These are phyloP conservation scores for Myxozyma melibiosi DNA, from an alignment of 805 yeast species.

Conservation along the genomic window DNA sequence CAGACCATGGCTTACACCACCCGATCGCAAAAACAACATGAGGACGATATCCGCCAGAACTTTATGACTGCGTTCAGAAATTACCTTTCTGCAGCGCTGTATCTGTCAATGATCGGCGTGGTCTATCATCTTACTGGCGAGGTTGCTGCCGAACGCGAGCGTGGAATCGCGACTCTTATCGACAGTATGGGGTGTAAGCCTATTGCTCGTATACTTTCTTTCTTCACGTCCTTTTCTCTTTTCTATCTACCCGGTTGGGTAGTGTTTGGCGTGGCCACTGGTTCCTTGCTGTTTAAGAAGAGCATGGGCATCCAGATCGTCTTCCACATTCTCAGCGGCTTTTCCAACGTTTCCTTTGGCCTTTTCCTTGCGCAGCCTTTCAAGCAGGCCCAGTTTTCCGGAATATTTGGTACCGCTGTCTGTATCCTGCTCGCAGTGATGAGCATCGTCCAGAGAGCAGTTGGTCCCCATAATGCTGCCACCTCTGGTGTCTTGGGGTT, in stretches of 20 bases:
- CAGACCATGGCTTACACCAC: constrained; percentile 38
- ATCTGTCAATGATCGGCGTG: constrained; percentile 43
- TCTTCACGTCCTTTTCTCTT: constrained; percentile 36
- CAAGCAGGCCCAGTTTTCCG: constrained; percentile 39
- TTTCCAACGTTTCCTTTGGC: constrained; percentile 39
- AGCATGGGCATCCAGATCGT: constrained; percentile 37
- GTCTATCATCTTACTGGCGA: constrained; percentile 42
- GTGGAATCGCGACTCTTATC: constrained; percentile 40
- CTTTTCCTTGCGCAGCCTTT: constrained; percentile 40
- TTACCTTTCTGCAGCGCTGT: constrained; percentile 42
- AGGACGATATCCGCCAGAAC: constrained; percentile 33
- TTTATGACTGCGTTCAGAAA: constrained; percentile 38
- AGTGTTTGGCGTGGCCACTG: constrained; percentile 36
- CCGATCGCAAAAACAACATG: constrained; percentile 30
- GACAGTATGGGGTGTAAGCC: constrained; percentile 41
- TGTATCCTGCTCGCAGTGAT: constrained; percentile 40
- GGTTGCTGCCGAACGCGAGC: constrained; percentile 41
- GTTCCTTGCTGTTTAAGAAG: constrained; percentile 32
- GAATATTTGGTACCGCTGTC: constrained; percentile 40
- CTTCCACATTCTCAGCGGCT: constrained; percentile 40
- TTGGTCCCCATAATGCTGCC: constrained; percentile 27
- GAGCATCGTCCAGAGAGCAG: constrained; percentile 36
- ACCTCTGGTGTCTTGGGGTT: constrained; percentile 38
- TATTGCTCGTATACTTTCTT: constrained; percentile 37
- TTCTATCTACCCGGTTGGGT: constrained; percentile 43